Conservation (phyloP, 129 eudicot species). For the Artemisia argyi region DNA sequence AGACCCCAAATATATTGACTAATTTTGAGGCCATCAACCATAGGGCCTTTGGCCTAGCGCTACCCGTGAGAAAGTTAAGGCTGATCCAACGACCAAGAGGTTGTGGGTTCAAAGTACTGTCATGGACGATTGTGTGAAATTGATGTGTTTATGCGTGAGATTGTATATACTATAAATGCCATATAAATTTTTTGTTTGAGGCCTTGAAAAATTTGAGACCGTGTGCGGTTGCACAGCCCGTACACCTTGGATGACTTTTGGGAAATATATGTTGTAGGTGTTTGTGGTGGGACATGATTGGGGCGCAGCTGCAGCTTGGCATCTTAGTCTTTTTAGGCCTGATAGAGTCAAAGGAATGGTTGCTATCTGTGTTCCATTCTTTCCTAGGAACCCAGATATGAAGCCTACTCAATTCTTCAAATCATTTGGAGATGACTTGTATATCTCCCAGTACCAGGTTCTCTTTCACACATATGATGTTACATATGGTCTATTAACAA, state of each 20-base stretch:
- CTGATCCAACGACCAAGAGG: too few relatives aligned
- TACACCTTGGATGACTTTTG: constrained; percentile 12
- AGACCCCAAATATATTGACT: too few relatives aligned
- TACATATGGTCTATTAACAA: background rate
- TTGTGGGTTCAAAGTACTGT: too few relatives aligned
- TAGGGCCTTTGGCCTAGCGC: too few relatives aligned
- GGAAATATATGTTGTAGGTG: constrained; percentile 29
- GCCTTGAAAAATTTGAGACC: background rate
- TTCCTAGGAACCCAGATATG: constrained; percentile 41
- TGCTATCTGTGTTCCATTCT: constrained; percentile 44
- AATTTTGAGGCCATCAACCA: too few relatives aligned
- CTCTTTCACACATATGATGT: constrained; percentile 3
- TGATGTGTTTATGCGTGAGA: too few relatives aligned
- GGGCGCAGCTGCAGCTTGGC: constrained; percentile 61
- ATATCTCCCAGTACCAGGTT: constrained; percentile 56
- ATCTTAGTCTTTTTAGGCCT: constrained; percentile 49
- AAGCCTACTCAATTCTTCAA: constrained; percentile 33
- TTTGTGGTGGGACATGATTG: constrained; percentile 64
- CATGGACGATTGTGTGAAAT: too few relatives aligned
- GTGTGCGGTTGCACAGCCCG: too few relatives aligned
- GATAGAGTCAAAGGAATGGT: constrained; percentile 53
- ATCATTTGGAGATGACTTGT: constrained; percentile 41
- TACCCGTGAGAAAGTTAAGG: too few relatives aligned
- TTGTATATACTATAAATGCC: too few relatives aligned
- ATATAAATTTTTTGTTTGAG: background rate